Evolutionary conservation across 768 basidiomycete species (phyloP), one percentile per base, ranked within the genome.

Genomic region (Termitomyces sp.): DNA sequence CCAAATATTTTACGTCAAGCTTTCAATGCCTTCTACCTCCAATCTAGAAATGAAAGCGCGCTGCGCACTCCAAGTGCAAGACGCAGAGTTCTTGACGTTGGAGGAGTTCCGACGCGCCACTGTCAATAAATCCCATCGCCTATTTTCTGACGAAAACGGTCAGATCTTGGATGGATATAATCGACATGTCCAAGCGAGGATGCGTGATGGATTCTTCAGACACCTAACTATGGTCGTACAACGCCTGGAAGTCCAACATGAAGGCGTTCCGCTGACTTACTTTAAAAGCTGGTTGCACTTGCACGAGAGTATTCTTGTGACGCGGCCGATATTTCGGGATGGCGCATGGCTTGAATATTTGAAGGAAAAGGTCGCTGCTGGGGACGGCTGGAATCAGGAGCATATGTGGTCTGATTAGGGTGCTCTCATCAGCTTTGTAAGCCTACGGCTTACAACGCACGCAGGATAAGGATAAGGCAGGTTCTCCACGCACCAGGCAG

Each of bases 21-120:
- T 58, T 14, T 54, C 45, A 12, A 58, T 58, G 58, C 44, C 58
- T 26, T 49, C 33, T 12, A 43, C 44, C n/a, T 22, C 28, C 22
- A 54, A 54, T 16, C 16, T 52, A 2, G 53, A 58, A 28, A 35
- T 54, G 35, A 58, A 54, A 48, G 53, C 58, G 3, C 58, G 46
- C 6, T 20, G 30, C 18, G 58, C 58, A 4, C 47, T 58, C 2
- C 47, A 38, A 1, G 52, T 58, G 10, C 53, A 58, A 18, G 53
- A 54, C 13, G 53, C 58, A 18, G 58, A 58, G 18, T 18, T 58
- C 16, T 24, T 58, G 10, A 18, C 47, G 8, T 18, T 58, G 38
- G 58, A 58, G 14, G 58, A 58, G 45, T 58, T 58, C 22, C 53
- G 58, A 18, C 58, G 58, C 20, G 58, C 58, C 18, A 58, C 58